Conservation (phyloP, 1,284 basidiomycete genomes). For the Trametes sp. region DNA sequence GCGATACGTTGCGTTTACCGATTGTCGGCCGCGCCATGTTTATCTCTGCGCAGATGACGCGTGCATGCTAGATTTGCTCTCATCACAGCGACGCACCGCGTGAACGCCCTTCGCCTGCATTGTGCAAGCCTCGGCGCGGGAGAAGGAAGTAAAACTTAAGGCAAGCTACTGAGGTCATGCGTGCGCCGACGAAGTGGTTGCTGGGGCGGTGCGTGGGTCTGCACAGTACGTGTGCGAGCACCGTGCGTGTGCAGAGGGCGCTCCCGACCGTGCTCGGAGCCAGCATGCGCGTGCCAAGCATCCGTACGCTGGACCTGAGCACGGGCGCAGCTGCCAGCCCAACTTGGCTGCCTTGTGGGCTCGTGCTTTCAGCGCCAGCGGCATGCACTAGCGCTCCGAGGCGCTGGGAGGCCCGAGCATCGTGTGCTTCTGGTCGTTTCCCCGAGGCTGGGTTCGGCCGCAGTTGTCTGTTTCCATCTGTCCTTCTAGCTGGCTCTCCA, state of each 20-base stretch:
- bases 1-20: conserved; percentile 24
- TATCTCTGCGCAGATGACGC: conserved; percentile 14
- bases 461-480: conserved; percentile 18
- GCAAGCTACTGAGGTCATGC: conserved; percentile 10
- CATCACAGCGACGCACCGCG: conserved; percentile 27
- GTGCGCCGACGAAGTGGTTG: background rate
- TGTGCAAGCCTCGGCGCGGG: conserved; percentile 24
- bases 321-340: background rate
- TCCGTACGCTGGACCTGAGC: conserved; percentile 4
- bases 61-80: conserved; percentile 10
- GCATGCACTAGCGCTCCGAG: conserved; percentile 1
- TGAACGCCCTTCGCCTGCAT: conserved; percentile 17
- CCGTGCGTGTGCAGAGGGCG: conserved; percentile 11
- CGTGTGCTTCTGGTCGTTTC: conserved; percentile 25
- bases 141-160: conserved; percentile 15
- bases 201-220: conserved; percentile 12
- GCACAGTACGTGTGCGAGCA: conserved; percentile 12
- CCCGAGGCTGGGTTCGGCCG: conserved; percentile 19
- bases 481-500: conserved; percentile 2
- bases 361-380: conserved; percentile 2
- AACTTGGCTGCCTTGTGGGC: background rate
- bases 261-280: background rate
- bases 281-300: background rate
- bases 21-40: conserved; percentile 24
- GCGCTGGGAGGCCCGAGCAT: conserved; percentile 19